A percentile compares a stretch with the other conserved stretches of the same genome.
These are phyloP conservation scores for Blattamonas nauphoetae DNA, from an alignment of 78 protist genomes.

Conservation along the genomic window DNA sequence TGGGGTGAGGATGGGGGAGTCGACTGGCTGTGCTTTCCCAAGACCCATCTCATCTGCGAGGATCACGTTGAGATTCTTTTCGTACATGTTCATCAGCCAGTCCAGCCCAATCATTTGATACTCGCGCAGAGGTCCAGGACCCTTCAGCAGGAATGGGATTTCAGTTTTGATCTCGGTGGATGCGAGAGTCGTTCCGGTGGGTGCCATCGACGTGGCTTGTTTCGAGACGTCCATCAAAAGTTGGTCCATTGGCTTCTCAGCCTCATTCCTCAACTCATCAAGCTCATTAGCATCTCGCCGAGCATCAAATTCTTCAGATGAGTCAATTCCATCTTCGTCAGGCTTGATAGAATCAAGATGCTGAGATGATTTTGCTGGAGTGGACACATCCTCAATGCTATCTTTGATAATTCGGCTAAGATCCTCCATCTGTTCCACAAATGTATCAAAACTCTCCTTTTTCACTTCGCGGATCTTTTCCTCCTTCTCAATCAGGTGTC, in stretches of 20 bases:
- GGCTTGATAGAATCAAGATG: neutral
- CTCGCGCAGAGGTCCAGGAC: slow-evolving; percentile 53
- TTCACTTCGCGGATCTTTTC: neutral
- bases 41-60: slow-evolving; percentile 91
- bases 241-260: neutral
- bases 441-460: neutral
- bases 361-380: slow-evolving; percentile 21
- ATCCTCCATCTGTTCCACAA: neutral
- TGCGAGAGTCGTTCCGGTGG: slow-evolving; percentile 62
- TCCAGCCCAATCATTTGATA: slow-evolving; percentile 81
- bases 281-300: neutral
- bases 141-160: slow-evolving; percentile 57
- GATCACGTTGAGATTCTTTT: slow-evolving; percentile 70
- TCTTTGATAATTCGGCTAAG: neutral
- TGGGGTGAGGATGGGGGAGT: too few relatives aligned
- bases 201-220: neutral
- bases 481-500: neutral
- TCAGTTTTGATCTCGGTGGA: slow-evolving; percentile 45
- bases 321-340: slow-evolving; percentile 6
- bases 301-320: slow-evolving; percentile 17
- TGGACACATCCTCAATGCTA: neutral
- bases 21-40: neutral
- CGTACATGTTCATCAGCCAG: slow-evolving; percentile 75
- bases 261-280: neutral
- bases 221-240: neutral